Percentiles rank a stretch among this genome's conserved stretches.
Conservation (phyloP, 2,329 filamentous ascomycete genomes). For the Alternaria triticina region DNA sequence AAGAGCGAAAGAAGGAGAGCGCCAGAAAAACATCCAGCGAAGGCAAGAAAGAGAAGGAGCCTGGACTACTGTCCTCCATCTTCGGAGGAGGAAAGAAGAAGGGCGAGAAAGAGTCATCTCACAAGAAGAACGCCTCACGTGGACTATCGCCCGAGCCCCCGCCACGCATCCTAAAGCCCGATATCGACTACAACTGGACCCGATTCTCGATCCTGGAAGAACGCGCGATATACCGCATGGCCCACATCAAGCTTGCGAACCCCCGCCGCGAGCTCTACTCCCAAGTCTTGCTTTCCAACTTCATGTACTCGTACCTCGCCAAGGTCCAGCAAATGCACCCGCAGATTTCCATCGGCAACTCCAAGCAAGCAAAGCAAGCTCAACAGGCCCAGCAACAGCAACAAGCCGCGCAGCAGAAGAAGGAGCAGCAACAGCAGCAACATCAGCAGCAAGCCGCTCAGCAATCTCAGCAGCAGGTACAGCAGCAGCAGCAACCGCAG, state of each 20-base stretch:
- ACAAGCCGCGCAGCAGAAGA: slow-evolving; percentile 47
- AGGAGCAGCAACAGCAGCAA: slow-evolving; percentile 54
- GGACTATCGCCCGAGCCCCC: slow-evolving; percentile 78
- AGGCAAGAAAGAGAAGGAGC: slow-evolving; percentile 85
- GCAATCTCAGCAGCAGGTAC: slow-evolving; percentile 48
- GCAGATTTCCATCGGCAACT: slow-evolving; percentile 87
- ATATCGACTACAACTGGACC: slow-evolving; percentile 96
- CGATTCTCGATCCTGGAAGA: slow-evolving; percentile 95
- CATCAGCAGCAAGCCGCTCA: slow-evolving; percentile 14
- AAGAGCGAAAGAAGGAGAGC: slow-evolving; percentile 82
- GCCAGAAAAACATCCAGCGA: slow-evolving; percentile 72
- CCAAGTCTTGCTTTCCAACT: slow-evolving; percentile 95
- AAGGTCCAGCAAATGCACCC: slow-evolving; percentile 99
- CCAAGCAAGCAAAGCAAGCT: slow-evolving; percentile 72
- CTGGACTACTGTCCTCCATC: slow-evolving; percentile 86
- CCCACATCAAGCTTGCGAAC: slow-evolving; percentile 98
- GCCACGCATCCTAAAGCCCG: slow-evolving; percentile 75
- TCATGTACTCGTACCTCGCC: slow-evolving; percentile 99
- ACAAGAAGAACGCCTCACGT: slow-evolving; percentile 75
- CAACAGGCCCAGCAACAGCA: slow-evolving; percentile 61
- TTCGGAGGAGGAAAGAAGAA: slow-evolving; percentile 93
- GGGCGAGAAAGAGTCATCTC: slow-evolving; percentile 72
- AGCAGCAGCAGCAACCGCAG: slow-evolving; percentile 39
- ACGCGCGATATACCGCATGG: slow-evolving; percentile 96
- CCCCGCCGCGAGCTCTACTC: slow-evolving; percentile 89